These are phyloP conservation scores for Artemisia tridentata DNA, from an alignment of 129 eudicot species.

Conservation along the genomic window DNA sequence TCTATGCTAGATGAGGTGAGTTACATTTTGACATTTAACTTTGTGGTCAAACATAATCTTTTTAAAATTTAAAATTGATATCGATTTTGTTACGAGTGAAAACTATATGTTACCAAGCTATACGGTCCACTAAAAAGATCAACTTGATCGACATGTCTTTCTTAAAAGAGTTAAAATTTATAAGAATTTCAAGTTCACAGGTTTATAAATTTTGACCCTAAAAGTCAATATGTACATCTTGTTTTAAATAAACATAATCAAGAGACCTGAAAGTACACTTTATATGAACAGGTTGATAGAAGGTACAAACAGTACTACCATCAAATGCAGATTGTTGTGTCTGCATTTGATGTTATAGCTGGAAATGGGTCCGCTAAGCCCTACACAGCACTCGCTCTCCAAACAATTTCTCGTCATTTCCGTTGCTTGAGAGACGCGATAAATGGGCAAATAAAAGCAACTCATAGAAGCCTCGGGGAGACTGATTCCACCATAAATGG, in stretches of 20 bases:
- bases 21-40: not conserved
- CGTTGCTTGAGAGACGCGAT: slow-evolving; percentile 81
- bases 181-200: not conserved
- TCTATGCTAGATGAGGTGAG: slow-evolving; percentile 85
- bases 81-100: not conserved
- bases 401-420: slow-evolving; percentile 82
- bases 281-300: slow-evolving; percentile 62
- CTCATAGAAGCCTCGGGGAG: slow-evolving; percentile 66
- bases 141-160: slow-evolving; percentile 1
- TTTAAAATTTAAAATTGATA: not conserved
- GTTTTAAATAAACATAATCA: slow-evolving; percentile 10
- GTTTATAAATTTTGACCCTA: slow-evolving; percentile 13
- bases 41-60: slow-evolving; percentile 7
- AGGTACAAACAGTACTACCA: slow-evolving; percentile 84
- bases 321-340: slow-evolving; percentile 84
- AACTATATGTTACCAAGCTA: not conserved
- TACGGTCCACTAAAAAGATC: not conserved
- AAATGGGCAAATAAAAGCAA: slow-evolving; percentile 48
- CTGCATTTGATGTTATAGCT: slow-evolving; percentile 70
- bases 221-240: slow-evolving; percentile 24
- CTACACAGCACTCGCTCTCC: slow-evolving; percentile 78
- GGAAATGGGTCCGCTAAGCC: slow-evolving; percentile 86
- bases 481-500: slow-evolving; percentile 47
- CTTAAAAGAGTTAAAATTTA: not conserved
- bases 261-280: slow-evolving; percentile 17